Evolutionary conservation across 1,139 yeast species (phyloP).

Genomic region (Hyphopichia wangnamkhiaoensis): DNA sequence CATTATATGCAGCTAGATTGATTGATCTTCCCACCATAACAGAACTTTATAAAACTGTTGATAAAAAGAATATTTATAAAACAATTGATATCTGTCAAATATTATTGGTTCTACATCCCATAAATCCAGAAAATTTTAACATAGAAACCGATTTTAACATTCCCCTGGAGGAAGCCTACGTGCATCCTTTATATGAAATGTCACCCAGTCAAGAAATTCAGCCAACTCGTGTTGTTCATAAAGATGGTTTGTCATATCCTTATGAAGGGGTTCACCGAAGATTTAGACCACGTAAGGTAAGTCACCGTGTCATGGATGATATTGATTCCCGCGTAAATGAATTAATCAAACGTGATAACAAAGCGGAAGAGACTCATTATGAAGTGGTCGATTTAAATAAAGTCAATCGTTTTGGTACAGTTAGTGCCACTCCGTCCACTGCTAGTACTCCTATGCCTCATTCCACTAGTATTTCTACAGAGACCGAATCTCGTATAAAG

Average conservation of each 20-base stretch:
- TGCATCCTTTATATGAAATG: constrained; percentile 49
- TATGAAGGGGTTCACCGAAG: constrained; percentile 48
- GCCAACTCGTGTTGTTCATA: constrained; percentile 48
- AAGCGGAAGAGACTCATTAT: constrained; percentile 78
- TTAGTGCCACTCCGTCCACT: constrained; percentile 26
- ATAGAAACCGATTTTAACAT: constrained; percentile 44
- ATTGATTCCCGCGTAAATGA: constrained; percentile 81
- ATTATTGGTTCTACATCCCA: constrained; percentile 67
- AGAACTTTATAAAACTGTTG: constrained; percentile 87
- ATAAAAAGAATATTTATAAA: constrained; percentile 84
- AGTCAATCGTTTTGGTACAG: constrained; percentile 16
- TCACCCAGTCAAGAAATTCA: constrained; percentile 43
- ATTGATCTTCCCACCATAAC: constrained; percentile 89
- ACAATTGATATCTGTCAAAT: constrained; percentile 87
- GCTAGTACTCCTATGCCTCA: constrained; percentile 18
- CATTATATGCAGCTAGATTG: constrained; percentile 76
- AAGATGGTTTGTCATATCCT: constrained; percentile 86
- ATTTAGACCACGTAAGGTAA: constrained; percentile 53
- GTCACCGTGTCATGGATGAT: constrained; percentile 55
- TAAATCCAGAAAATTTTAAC: constrained; percentile 46
- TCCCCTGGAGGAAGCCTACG: constrained; percentile 37
- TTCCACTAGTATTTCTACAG: constrained; percentile 7
- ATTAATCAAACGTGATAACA: constrained; percentile 71
- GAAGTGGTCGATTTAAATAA: constrained; percentile 66
- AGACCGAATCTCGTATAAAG: constrained; percentile 1